phyloP scores from a whole-genome alignment of 345 rosid species.

The Theobroma cacao region DNA sequence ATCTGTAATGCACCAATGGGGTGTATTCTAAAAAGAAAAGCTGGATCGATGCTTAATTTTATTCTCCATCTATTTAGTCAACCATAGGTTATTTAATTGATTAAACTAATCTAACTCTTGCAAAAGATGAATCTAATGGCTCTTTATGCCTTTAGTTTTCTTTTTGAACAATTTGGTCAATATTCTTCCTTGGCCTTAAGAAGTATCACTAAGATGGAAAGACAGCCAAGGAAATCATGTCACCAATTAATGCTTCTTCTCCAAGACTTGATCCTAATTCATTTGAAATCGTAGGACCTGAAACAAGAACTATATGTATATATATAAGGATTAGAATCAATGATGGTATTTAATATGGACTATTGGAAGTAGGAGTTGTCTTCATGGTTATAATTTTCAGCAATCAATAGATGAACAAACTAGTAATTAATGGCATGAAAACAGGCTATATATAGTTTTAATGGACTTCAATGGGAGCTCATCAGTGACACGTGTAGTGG shows the following conservation, averaged over 20 bases:
- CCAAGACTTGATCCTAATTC: no score
- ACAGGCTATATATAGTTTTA: no score
- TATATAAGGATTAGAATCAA: no score
- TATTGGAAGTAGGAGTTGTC: no score
- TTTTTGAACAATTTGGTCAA: background rate
- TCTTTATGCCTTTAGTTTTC: background rate
- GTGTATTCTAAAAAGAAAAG: background rate
- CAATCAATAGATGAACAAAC: no score
- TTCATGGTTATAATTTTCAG: no score
- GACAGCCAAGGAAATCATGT: background rate
- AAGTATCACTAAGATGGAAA: background rate
- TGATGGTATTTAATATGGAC: no score
- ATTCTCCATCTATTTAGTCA: background rate
- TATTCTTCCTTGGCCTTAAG: background rate
- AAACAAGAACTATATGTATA: no score
- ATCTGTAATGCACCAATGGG: background rate
- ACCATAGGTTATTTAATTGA: background rate
- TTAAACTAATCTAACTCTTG: background rate
- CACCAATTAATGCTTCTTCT: no score
- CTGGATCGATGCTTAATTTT: background rate
- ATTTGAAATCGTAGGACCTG: no score
- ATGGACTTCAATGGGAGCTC: no score
- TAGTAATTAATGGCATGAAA: no score
- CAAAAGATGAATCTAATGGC: background rate
- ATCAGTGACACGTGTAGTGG: background rate